Evolutionary conservation across 352 stramenopile species (phyloP), one percentile per base, ranked within the genome.

Genomic region (Nannochloropsis limnetica): DNA sequence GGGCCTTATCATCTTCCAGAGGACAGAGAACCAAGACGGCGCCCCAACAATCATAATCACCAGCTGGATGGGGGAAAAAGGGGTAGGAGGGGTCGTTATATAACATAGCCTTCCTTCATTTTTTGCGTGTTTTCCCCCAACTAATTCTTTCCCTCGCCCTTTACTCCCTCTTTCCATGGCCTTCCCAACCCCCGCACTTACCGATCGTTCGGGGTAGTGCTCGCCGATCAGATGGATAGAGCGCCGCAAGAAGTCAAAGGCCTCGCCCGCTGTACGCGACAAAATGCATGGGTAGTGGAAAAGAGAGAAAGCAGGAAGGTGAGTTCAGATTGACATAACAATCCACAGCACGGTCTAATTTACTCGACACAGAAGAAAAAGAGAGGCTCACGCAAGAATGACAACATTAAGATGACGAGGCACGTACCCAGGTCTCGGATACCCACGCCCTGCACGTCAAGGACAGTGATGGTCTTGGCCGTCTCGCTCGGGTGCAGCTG

Each of bases 1-100:
- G 20, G 90, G 89, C 81, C 93, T 92, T 82, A 96, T 91, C 20
- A 90, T 89, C 79, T n/a, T 93, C 91, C 91, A 95, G 27, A 89
- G 89, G 88, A 94, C 92, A 20, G 90, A 89, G 81, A 95, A 95
- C 90, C 90, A 94, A 22, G 69, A 23, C n/a, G 69, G 69, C 8
- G 29, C 28, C 29, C 37, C 37, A 6, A 81, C 69, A 20, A 81
- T 44, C 29, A 81, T 44, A 45, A 81, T 81, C 15, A 74, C 61
- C 61, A 74, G 61, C 61, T 74, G 61, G 2, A 20, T 17, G n/a
- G 9, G 61, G n/a, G 61, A 22, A 25, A 74, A 68, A 27, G 54
- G 32, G n/a, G n/a, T n/a, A n/a, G n/a, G 32, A 44, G 32, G 32
- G 3, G 32, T 49, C 4, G 8, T 49, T 49, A 27, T 20, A 74